Evolutionary conservation across 495 filamentous ascomycete genomes (phyloP).

Genomic region (Daldinia caldariorum): DNA sequence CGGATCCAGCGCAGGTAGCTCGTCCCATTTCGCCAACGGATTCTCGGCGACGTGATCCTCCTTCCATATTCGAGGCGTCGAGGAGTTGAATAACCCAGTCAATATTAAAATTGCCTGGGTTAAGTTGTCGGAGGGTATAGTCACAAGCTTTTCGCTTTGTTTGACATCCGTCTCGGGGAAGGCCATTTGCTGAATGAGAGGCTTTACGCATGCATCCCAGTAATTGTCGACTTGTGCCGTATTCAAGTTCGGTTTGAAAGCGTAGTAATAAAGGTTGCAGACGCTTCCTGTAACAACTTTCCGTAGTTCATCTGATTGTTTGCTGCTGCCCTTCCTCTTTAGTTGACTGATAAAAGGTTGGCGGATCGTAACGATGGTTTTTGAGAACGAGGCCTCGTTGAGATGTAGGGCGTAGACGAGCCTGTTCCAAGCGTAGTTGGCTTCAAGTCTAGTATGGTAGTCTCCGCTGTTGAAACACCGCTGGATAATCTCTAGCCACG

Average conservation of each 20-base stretch:
- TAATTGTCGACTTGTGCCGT: constrained; percentile 72
- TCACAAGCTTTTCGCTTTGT: constrained; percentile 31
- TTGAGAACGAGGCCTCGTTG: constrained; percentile 66
- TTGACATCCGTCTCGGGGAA: constrained; percentile 46
- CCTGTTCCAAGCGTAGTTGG: constrained; percentile 84
- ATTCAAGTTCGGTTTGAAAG: constrained; percentile 74
- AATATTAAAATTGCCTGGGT: constrained; percentile 69
- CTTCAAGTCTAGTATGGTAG: constrained; percentile 73
- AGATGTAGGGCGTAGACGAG: constrained; percentile 76
- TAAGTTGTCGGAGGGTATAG: constrained; percentile 40
- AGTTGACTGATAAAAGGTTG: constrained; percentile 77
- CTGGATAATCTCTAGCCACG: constrained; percentile 81
- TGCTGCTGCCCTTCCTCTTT: constrained; percentile 67
- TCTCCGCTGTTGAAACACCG: constrained; percentile 86
- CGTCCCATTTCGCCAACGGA: constrained; percentile 67
- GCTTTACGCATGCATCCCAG: constrained; percentile 80
- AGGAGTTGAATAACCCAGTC: constrained; percentile 71
- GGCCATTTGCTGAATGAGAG: constrained; percentile 59
- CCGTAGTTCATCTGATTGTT: constrained; percentile 64
- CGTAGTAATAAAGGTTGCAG: constrained; percentile 85
- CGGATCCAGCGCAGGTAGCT: constrained; percentile 80
- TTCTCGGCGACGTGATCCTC: constrained; percentile 72
- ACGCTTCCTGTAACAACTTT: constrained; percentile 73
- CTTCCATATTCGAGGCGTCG: constrained; percentile 73
- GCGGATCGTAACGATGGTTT: constrained; percentile 71